Evolutionary conservation across 2,329 filamentous ascomycete genomes (phyloP).

Genomic region (Neocatenulostroma microsporum): DNA sequence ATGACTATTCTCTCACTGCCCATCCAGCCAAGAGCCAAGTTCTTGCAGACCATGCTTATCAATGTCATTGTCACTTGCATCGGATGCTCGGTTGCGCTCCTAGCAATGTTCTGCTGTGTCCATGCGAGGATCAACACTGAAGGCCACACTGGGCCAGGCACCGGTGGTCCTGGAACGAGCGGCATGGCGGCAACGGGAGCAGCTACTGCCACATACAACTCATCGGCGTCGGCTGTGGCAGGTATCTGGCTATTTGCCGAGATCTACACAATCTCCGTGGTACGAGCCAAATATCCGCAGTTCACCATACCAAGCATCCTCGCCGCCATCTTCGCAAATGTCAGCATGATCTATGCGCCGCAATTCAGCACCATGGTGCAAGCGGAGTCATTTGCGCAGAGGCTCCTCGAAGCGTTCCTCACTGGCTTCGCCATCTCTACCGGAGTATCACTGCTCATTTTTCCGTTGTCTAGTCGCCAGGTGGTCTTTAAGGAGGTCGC

Average conservation of each 20-base stretch:
- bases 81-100: constrained; percentile 51
- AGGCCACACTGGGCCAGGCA: constrained; percentile 18
- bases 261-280: constrained; percentile 58
- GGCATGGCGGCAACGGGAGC: constrained; percentile 21
- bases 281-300: constrained; percentile 59
- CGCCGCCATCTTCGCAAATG: constrained; percentile 60
- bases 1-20: constrained; percentile 15
- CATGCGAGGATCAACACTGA: constrained; percentile 55
- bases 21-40: constrained; percentile 64
- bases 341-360: constrained; percentile 52
- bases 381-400: constrained; percentile 47
- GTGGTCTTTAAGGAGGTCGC: constrained; percentile 58
- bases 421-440: constrained; percentile 58
- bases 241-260: constrained; percentile 64
- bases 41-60: constrained; percentile 57
- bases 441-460: constrained; percentile 55
- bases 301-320: constrained; percentile 46
- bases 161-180: constrained; percentile 21
- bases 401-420: constrained; percentile 55
- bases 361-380: constrained; percentile 49
- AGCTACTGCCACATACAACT: constrained; percentile 51
- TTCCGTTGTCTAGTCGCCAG: constrained; percentile 58
- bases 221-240: constrained; percentile 62
- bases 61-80: constrained; percentile 52
- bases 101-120: constrained; percentile 58